These are phyloP conservation scores for Yamadazyma songkhlaensis DNA, from an alignment of 1,139 yeast species.

Conservation along the genomic window DNA sequence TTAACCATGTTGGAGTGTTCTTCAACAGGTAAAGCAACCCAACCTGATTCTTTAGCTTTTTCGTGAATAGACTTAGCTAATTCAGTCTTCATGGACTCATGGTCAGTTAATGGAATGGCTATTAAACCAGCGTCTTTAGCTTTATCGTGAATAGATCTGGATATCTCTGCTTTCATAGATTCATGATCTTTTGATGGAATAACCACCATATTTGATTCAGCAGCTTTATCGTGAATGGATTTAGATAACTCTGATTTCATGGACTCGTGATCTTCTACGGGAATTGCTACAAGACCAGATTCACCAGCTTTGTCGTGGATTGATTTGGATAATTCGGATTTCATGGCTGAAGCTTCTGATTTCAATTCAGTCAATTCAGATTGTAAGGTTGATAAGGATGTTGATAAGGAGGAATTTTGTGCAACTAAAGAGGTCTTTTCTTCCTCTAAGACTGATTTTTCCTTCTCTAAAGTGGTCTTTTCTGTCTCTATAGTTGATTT, in stretches of 20 bases:
- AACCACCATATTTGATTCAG: constrained; percentile 9
- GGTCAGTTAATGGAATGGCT: constrained; percentile 5
- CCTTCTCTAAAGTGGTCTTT: too few species aligned
- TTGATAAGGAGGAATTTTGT: neutral
- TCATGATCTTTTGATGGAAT: constrained; percentile 10
- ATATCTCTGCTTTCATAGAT: constrained; percentile 3
- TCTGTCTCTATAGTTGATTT: too few species aligned
- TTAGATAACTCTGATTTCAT: constrained; percentile 7
- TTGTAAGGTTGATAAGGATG: too few species aligned
- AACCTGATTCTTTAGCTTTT: constrained; percentile 13
- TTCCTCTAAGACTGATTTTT: too few species aligned
- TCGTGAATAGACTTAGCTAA: constrained; percentile 4
- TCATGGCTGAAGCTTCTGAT: too few species aligned
- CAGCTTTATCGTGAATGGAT: constrained; percentile 9
- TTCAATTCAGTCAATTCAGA: too few species aligned
- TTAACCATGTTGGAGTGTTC: constrained; percentile 13
- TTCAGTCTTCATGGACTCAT: neutral
- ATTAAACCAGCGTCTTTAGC: constrained; percentile 10
- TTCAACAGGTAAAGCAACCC: neutral
- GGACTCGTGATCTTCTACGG: constrained; percentile 12
- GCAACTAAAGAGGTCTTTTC: too few species aligned
- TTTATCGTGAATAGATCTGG: constrained; percentile 8
- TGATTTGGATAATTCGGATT: neutral
- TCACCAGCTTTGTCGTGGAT: constrained; percentile 16
- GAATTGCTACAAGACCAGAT: constrained; percentile 18